Evolutionary conservation across 1,284 basidiomycete species (phyloP).

Genomic region (Heterobasidion parviporum): DNA sequence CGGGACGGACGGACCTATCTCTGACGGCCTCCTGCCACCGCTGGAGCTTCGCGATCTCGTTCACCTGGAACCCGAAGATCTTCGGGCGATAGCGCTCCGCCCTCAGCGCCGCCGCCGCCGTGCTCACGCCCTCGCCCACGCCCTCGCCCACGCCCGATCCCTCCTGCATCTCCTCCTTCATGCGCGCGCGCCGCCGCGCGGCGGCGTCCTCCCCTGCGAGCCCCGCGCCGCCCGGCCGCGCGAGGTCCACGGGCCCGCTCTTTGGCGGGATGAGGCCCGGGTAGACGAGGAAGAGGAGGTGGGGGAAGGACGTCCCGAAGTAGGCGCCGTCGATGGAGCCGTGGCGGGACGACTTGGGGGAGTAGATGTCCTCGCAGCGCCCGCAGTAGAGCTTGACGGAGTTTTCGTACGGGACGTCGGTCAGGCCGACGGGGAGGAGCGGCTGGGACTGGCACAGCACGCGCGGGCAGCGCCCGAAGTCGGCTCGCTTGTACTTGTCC

Average conservation of each 20-base stretch:
- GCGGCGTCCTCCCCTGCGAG: conserved; percentile 12
- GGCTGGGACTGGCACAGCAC: conserved; percentile 89
- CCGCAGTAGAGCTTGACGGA: conserved; percentile 96
- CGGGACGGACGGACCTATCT: conserved; percentile 53
- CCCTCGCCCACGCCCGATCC: conserved; percentile 37
- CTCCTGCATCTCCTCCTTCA: conserved; percentile 29
- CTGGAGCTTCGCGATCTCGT: conserved; percentile 88
- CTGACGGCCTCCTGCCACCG: conserved; percentile 89
- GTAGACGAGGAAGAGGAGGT: conserved; percentile 93
- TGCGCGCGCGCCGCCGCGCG: conserved; percentile 8
- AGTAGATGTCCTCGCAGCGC: conserved; percentile 94
- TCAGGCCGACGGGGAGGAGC: conserved; percentile 90
- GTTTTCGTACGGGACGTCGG: conserved; percentile 92
- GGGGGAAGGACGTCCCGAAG: conserved; percentile 94
- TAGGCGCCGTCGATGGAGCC: conserved; percentile 95
- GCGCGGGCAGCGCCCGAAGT: conserved; percentile 93
- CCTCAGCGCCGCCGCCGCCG: conserved; percentile 75
- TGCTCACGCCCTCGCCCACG: conserved; percentile 58
- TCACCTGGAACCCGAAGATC: conserved; percentile 92
- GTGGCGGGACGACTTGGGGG: conserved; percentile 89
- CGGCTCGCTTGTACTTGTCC: conserved; percentile 94
- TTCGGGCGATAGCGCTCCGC: conserved; percentile 84
- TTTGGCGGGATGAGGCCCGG: conserved; percentile 86
- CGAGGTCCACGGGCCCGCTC: conserved; percentile 41
- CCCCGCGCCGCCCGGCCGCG: conserved; percentile 17